Percentiles rank a stretch among this genome's conserved stretches.
These are phyloP conservation scores for Plicaturopsis crispa DNA, from an alignment of 768 basidiomycete genomes.

Conservation along the genomic window DNA sequence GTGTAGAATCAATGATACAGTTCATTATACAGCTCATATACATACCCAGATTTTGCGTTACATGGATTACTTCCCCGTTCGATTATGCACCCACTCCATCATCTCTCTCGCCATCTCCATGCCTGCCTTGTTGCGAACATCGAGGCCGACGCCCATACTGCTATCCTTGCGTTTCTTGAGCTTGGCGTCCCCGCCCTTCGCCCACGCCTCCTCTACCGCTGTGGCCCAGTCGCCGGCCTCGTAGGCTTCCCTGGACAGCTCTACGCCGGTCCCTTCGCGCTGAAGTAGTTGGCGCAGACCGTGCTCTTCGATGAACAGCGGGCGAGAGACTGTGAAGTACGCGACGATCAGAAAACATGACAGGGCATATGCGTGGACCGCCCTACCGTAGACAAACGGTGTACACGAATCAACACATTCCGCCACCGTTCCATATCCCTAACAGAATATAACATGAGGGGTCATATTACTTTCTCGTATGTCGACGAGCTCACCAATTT, in stretches of 20 bases:
- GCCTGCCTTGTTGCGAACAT: conserved; percentile 34
- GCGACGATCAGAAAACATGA: neutral
- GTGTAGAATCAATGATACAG: no score
- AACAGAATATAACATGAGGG: conserved; percentile 3
- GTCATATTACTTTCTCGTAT: no score
- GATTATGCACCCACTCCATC: conserved; percentile 42
- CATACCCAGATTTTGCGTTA: no score
- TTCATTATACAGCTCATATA: no score
- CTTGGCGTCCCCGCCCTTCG: conserved; percentile 39
- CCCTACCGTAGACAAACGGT: conserved; percentile 69
- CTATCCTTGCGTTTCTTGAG: conserved; percentile 36
- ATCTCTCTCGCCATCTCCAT: conserved; percentile 38
- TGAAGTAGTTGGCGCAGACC: conserved; percentile 61
- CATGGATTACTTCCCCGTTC: no score
- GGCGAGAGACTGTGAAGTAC: conserved; percentile 51
- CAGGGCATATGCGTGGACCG: neutral
- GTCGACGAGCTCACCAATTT: conserved; percentile 54
- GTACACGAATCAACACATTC: conserved; percentile 74
- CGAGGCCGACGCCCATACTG: conserved; percentile 25
- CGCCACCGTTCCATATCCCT: conserved; percentile 80
- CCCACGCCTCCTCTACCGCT: conserved; percentile 52
- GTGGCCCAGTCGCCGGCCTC: conserved; percentile 70
- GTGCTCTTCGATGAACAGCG: conserved; percentile 76
- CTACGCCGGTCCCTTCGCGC: conserved; percentile 59
- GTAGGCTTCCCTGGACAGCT: conserved; percentile 55